Base-by-base conservation (phyloP, 1,284 basidiomycete genomes). In the Anthracocystis walkeri region DNA sequence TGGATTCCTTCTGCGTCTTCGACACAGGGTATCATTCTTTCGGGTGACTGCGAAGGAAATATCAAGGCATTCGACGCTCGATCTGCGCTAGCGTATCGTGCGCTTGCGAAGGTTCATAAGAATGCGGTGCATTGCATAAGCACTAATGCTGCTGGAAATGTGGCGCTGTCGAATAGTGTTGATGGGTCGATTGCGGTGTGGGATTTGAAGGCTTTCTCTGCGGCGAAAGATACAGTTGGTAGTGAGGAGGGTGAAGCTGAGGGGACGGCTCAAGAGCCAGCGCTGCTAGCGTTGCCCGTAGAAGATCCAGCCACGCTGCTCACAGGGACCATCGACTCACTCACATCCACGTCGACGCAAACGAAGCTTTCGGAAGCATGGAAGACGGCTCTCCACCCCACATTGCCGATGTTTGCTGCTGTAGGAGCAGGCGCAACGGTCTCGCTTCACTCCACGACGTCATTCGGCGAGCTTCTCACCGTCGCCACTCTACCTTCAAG, bases 181-280 rank as follows among this genome's bases (percentile, higher is more conserved):
- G 72, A 75, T n/a, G 76, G 76, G 8, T 56, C 55, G 8, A 35
- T 78, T 18, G 57, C 71, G 5, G 21, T 72, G 0, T 78, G 76
- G 76, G 56, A 68, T 25, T 27, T 72, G 8, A 48, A 33, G 14
- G 38, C 46, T 0, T 65, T 76, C 27, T 11, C 18, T 4, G 1
- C 21, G 7, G 1, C 11, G 0, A 4, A 38, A 6, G 4, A 46
- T 12, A 0, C 8, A 7, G 20, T 21, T 5, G 31, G 38, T 2
- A 40, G 20, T 12, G 48, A 41, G 1, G 44, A 21, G 8, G 27
- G 20, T 2, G 65, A 40, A 12, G 40, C 44, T 5, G 56, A 44
- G 0, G 35, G 8, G 18, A 45, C 20, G 2, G 18, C 40, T 2
- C n/a, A 33, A 23, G 60, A 69, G 33, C 57, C 66, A 7, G 6